Evolutionary conservation across 345 rosid species (phyloP), one percentile per base, ranked within the genome.

Genomic region (Eucalyptus virginea): DNA sequence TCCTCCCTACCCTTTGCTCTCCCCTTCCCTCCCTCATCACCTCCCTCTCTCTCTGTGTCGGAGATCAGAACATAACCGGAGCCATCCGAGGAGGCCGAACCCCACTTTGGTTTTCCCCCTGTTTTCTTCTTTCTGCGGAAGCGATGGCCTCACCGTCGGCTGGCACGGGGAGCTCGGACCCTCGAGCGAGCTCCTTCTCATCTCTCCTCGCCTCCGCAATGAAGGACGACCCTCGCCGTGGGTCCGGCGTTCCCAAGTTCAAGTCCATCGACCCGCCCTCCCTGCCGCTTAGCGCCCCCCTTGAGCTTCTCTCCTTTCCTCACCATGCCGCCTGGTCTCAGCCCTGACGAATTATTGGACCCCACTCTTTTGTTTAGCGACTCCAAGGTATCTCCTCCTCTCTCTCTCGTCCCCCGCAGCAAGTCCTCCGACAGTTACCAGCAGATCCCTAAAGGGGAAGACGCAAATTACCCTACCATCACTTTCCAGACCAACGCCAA

Each of bases 211-310:
- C 93, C 65, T 93, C 97, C 86, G 95, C 93, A 69, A 91, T 90
- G 50, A 91, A 93, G 69, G 94, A 92, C 1, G 95, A 96, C 88
- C 93, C 92, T 81, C 94, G 94, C 81, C 94, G 93, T 30, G 97
- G 97, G 34, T 94, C 97, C 1, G 97, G 95, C 88, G 94, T 95
- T 6, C 99, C 99, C 0, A 97, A 96, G 92, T 97, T 96, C 92
- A 97, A 96, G 92, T 93, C 99, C 10, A 92, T 92, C 67, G 92
- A 95, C 8, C 98, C 97, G 15, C 97, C 97, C 88, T 94, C 98
- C 47, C 92, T 94, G 9, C 99, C 97, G 51, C 44, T 90, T 97
- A 50, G 52, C 87, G 94, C 98, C 85, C 96, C 97, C 30, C 96
- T 93, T 16, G 52, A 50, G 1, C 52, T 32, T 92, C 88, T 92